These are phyloP conservation scores for Lentinus tigrinus DNA, from an alignment of 768 basidiomycete genomes.

Conservation along the genomic window DNA sequence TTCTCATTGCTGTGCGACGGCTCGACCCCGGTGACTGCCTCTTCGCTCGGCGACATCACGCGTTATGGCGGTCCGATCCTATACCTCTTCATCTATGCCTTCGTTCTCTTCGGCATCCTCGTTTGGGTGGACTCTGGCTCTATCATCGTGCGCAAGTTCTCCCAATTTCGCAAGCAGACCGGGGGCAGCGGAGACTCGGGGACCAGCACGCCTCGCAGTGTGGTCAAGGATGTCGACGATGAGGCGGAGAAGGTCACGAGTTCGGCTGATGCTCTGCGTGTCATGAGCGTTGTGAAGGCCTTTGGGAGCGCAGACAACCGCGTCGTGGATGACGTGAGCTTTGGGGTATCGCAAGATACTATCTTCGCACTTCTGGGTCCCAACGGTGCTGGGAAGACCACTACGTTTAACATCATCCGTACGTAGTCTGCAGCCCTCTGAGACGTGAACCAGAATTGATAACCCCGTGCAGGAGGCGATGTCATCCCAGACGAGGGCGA, in stretches of 20 bases:
- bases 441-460: neutral
- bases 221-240: conserved; percentile 47
- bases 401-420: conserved; percentile 81
- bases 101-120: conserved; percentile 60
- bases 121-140: conserved; percentile 75
- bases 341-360: conserved; percentile 61
- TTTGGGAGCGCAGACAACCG: conserved; percentile 42
- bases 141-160: conserved; percentile 37
- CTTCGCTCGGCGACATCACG: conserved; percentile 51
- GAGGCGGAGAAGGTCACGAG: conserved; percentile 49
- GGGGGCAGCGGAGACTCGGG: conserved; percentile 5
- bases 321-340: conserved; percentile 73
- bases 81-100: conserved; percentile 63
- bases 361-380: conserved; percentile 77
- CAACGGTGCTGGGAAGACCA: conserved; percentile 84
- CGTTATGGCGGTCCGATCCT: conserved; percentile 74
- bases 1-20: conserved; percentile 74
- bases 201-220: neutral
- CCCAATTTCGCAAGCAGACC: neutral
- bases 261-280: conserved; percentile 59
- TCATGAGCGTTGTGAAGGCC: conserved; percentile 61
- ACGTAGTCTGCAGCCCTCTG: conserved; percentile 26
- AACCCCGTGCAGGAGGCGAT: conserved; percentile 52
- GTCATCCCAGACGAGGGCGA: conserved; percentile 68
- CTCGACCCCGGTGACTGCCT: conserved; percentile 40